Evolutionary conservation across 441 rosid genomes (phyloP).

Genomic region (Melastoma candidum): DNA sequence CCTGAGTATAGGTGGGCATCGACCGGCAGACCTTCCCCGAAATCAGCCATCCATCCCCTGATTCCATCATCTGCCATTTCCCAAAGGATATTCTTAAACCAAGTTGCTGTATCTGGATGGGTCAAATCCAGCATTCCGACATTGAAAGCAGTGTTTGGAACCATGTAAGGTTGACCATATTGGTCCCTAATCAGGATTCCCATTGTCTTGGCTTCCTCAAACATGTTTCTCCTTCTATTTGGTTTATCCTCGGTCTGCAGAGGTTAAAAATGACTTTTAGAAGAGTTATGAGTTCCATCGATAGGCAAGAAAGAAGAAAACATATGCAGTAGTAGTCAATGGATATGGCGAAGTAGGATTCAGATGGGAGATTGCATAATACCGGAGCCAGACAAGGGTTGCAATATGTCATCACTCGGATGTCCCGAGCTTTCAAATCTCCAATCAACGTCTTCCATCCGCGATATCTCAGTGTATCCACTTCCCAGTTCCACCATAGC

Average conservation of each 20-base stretch:
- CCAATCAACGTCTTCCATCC: slow-evolving; percentile 47
- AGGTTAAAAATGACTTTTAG: slow-evolving; percentile 14
- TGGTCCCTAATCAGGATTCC: slow-evolving; percentile 48
- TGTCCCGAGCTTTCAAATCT: slow-evolving; percentile 37
- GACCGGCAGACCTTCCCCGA: slow-evolving; percentile 68
- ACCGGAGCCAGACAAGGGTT: slow-evolving; percentile 71
- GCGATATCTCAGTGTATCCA: slow-evolving; percentile 37
- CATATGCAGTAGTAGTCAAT: not conserved
- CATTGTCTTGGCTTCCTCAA: slow-evolving; percentile 48
- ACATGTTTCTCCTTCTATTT: slow-evolving; percentile 42
- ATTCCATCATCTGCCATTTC: slow-evolving; percentile 63
- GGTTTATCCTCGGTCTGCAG: slow-evolving; percentile 38
- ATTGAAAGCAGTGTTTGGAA: slow-evolving; percentile 63
- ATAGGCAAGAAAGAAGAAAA: not conserved
- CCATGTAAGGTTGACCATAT: slow-evolving; percentile 49
- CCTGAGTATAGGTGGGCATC: slow-evolving; percentile 61
- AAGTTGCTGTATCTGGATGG: slow-evolving; percentile 40
- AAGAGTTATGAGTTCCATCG: slow-evolving; percentile 2
- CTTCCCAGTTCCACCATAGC: slow-evolving; percentile 85
- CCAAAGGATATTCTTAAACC: slow-evolving; percentile 56
- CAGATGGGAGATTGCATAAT: slow-evolving; percentile 10
- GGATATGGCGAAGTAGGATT: not conserved
- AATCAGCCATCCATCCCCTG: slow-evolving; percentile 81
- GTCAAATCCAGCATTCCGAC: slow-evolving; percentile 74
- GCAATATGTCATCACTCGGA: slow-evolving; percentile 68